Conservation (phyloP, 345 rosid genomes). For the Ricinus communis region DNA sequence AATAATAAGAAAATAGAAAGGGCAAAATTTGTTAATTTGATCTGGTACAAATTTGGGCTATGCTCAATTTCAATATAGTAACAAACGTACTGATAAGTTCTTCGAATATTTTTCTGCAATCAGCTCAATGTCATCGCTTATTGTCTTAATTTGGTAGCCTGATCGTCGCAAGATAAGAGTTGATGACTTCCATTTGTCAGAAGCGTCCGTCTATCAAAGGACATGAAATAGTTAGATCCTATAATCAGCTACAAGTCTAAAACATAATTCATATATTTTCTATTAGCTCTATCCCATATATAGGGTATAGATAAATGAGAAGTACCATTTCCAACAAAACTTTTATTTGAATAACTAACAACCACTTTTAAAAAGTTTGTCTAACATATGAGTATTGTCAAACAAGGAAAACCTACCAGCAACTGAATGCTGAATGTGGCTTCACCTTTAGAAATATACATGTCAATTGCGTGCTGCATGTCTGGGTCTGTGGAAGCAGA, state of each 20-base stretch:
- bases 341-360: no score
- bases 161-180: conserved; percentile 52
- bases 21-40: neutral
- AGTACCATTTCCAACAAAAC: neutral
- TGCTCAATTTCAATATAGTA: neutral
- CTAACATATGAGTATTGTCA: neutral
- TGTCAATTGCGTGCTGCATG: conserved; percentile 77
- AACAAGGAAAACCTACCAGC: conserved; percentile 51
- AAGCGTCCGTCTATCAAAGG: conserved; percentile 53
- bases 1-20: neutral
- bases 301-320: neutral
- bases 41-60: neutral
- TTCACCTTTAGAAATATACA: conserved; percentile 56
- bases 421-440: conserved; percentile 63
- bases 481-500: conserved; percentile 55
- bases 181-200: conserved; percentile 74
- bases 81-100: conserved; percentile 49
- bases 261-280: neutral
- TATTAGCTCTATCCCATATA: neutral
- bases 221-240: neutral
- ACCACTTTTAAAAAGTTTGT: neutral
- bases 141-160: conserved; percentile 63
- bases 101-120: conserved; percentile 64
- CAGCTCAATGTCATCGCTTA: conserved; percentile 38
- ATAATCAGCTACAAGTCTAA: neutral